Evolutionary conservation across 164 flowering plant species (phyloP).

Genomic region (Vitis riparia): DNA sequence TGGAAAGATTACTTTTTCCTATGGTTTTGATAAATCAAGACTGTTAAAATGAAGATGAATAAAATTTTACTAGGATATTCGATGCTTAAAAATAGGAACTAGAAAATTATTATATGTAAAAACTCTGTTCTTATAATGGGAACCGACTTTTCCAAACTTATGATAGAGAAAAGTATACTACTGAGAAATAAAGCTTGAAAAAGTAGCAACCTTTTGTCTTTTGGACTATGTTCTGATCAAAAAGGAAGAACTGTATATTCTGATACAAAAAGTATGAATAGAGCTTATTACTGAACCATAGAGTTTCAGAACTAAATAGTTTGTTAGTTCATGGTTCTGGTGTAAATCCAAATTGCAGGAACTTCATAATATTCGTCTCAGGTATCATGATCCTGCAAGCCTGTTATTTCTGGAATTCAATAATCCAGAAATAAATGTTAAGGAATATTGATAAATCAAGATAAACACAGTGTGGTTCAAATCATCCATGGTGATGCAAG

Average conservation of each 20-base stretch:
- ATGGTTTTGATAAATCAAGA: background rate
- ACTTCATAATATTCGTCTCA: background rate
- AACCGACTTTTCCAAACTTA: background rate
- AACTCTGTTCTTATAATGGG: conserved; percentile 1
- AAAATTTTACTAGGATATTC: background rate
- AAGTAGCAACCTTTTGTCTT: conserved; percentile 1
- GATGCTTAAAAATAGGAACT: background rate
- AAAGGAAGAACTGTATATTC: background rate
- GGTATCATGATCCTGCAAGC: background rate
- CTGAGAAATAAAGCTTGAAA: background rate
- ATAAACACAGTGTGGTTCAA: background rate
- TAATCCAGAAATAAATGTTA: background rate
- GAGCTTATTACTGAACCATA: background rate
- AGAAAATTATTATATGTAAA: background rate
- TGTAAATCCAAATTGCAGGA: background rate
- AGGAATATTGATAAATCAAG: background rate
- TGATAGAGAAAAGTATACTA: background rate
- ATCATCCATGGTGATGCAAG: background rate
- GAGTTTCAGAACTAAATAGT: too few relatives aligned
- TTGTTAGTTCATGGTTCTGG: background rate
- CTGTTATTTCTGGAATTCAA: background rate
- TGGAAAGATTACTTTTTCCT: background rate
- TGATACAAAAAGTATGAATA: background rate
- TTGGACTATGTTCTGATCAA: background rate
- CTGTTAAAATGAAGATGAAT: background rate